phyloP scores from a whole-genome alignment of 305 asterid species.

The Fraxinus paxiana region DNA sequence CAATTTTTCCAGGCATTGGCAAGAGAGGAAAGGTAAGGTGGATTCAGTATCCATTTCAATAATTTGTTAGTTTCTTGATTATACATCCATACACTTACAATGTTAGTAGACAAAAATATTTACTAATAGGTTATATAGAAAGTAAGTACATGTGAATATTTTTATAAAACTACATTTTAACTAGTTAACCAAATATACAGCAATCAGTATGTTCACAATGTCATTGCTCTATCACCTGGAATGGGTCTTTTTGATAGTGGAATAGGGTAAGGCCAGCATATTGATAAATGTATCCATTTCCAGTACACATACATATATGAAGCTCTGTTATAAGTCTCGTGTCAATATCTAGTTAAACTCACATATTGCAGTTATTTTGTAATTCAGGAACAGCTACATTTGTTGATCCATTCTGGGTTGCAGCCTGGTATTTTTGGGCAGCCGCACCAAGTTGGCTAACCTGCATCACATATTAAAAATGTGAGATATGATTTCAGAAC shows the following conservation, averaged over 20 bases:
- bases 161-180: not conserved
- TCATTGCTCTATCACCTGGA: not conserved
- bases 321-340: not conserved
- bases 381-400: constrained; percentile 28
- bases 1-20: not conserved
- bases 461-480: constrained; percentile 19
- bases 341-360: constrained; percentile 15
- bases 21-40: not conserved
- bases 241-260: not conserved
- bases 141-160: not conserved
- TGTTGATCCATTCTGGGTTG: constrained; percentile 31
- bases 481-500: not conserved
- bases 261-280: not conserved
- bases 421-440: constrained; percentile 39
- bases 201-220: not conserved
- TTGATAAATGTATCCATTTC: not conserved
- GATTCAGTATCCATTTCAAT: not conserved
- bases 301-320: not conserved
- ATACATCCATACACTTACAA: not conserved
- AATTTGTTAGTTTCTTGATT: not conserved
- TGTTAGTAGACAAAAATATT: not conserved
- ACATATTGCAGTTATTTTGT: constrained; percentile 35
- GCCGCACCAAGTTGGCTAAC: constrained; percentile 43
- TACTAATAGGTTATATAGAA: not conserved
- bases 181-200: not conserved